Evolutionary conservation across 306 rosid species (phyloP).

Genomic region (Dryas alaskensis): DNA sequence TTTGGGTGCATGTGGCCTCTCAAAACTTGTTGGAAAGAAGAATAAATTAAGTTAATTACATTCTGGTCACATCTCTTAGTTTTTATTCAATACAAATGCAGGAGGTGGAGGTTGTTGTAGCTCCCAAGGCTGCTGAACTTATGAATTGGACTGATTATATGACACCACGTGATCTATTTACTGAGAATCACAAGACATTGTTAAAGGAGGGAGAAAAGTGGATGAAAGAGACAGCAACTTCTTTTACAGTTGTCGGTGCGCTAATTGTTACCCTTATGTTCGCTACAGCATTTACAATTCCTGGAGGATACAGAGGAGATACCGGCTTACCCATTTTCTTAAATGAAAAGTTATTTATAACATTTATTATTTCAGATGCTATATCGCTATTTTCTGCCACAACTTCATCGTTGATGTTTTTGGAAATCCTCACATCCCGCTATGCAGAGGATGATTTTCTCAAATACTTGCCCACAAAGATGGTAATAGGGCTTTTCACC

Average conservation of each 20-base stretch:
- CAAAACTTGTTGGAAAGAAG: no score
- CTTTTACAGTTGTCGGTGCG: slow-evolving; percentile 43
- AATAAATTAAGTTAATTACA: no score
- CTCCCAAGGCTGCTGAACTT: not conserved
- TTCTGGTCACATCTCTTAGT: no score
- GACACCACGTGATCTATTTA: slow-evolving; percentile 36
- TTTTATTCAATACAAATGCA: not conserved
- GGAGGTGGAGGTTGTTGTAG: not conserved
- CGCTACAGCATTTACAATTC: slow-evolving; percentile 20
- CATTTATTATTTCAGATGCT: slow-evolving; percentile 35
- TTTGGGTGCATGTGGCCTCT: no score
- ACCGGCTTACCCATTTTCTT: not conserved
- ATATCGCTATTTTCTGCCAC: slow-evolving; percentile 32
- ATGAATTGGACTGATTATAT: rapidly evolving
- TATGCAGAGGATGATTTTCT: slow-evolving; percentile 45
- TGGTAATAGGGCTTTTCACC: slow-evolving; percentile 30
- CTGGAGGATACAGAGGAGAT: slow-evolving; percentile 25
- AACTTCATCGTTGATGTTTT: not conserved
- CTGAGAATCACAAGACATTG: slow-evolving; percentile 20
- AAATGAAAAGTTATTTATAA: not conserved
- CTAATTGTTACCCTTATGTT: slow-evolving; percentile 39
- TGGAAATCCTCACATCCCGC: slow-evolving; percentile 40
- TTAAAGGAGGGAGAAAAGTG: slow-evolving; percentile 31
- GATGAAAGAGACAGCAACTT: slow-evolving; percentile 44
- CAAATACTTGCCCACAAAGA: slow-evolving; percentile 28